Conservation (phyloP, 2,329 filamentous ascomycete genomes). For the Phaeoacremonium minimum region DNA sequence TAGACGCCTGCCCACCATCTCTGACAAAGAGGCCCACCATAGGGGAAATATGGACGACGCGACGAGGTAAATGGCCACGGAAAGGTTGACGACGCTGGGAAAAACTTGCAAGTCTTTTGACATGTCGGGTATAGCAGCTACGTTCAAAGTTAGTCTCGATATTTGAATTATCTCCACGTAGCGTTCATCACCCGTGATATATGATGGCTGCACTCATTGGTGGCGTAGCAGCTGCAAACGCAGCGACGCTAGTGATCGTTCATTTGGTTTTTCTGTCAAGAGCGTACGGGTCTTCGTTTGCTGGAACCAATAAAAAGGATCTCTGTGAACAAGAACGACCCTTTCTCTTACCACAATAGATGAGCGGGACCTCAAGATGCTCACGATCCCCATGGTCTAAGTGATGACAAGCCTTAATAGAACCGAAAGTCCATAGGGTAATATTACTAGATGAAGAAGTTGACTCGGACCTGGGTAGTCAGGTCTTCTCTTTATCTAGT, state of each 20-base stretch:
- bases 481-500: no score
- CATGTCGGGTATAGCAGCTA: conserved; percentile 66
- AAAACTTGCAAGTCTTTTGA: conserved; percentile 56
- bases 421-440: no score
- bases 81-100: conserved; percentile 67
- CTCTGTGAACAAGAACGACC: no score
- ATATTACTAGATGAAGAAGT: no score
- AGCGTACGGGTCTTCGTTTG: conserved; percentile 71
- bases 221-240: conserved; percentile 70
- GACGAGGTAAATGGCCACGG: conserved; percentile 77
- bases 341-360: no score
- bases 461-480: no score
- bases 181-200: conserved; percentile 65
- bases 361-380: no score
- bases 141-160: no score
- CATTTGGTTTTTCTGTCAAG: conserved; percentile 76
- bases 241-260: conserved; percentile 75
- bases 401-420: no score
- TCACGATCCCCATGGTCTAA: no score
- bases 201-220: conserved; percentile 84
- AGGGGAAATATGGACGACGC: conserved; percentile 79
- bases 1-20: conserved; percentile 66
- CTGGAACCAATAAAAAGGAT: conserved; percentile 71
- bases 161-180: no score
- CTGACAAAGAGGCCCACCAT: conserved; percentile 80